These are phyloP conservation scores for Hansfordia pulvinata DNA, from an alignment of 2,329 filamentous ascomycete genomes.

Conservation along the genomic window DNA sequence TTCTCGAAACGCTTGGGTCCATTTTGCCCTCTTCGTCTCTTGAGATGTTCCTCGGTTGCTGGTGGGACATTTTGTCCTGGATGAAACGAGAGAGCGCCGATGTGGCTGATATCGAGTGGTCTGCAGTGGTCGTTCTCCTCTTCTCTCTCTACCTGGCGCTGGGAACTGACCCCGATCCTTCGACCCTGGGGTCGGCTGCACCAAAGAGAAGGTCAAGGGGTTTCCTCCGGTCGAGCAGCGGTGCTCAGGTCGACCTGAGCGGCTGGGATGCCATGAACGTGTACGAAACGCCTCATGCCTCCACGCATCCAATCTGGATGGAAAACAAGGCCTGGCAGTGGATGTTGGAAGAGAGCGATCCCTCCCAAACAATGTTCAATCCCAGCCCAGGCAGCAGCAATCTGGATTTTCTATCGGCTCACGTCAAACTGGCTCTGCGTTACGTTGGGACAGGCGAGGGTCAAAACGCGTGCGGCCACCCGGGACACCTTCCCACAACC, in stretches of 20 bases:
- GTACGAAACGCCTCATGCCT: conserved; percentile 31
- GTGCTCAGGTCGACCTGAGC: conserved; percentile 13
- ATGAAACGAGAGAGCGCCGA: conserved; percentile 33
- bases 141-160: conserved; percentile 51
- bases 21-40: conserved; percentile 44
- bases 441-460: conserved; percentile 51
- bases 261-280: conserved; percentile 34
- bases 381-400: conserved; percentile 12
- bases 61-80: conserved; percentile 67
- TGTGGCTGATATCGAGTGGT: conserved; percentile 51
- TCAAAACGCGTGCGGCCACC: conserved; percentile 32
- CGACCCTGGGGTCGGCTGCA: conserved; percentile 8
- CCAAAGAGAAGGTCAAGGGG: conserved; percentile 9
- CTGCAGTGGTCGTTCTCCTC: conserved; percentile 48
- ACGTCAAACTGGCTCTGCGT: conserved; percentile 47
- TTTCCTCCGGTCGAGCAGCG: conserved; percentile 17
- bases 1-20: conserved; percentile 49
- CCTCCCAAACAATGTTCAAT: conserved; percentile 13
- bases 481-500: conserved; percentile 57
- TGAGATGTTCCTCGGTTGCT: conserved; percentile 51
- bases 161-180: conserved; percentile 19
- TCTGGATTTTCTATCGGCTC: conserved; percentile 28
- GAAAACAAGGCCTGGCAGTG: conserved; percentile 56
- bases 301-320: conserved; percentile 41
- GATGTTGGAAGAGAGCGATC: conserved; percentile 45